Conservation (phyloP, 2,329 filamentous ascomycete genomes). For the Neonectria hederae region DNA sequence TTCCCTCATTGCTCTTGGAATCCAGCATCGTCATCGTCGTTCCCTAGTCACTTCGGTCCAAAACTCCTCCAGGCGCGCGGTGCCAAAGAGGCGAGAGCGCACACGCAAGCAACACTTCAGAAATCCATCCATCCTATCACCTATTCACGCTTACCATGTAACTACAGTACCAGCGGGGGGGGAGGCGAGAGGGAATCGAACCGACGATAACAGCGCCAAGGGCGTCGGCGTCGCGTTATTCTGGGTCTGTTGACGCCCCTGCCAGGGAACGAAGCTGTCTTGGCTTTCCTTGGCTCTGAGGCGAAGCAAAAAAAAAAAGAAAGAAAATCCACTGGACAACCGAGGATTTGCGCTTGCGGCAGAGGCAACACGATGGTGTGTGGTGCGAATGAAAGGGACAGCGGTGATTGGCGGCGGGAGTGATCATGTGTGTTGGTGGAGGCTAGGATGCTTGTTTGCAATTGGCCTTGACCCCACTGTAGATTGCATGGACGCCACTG, state of each 20-base stretch:
- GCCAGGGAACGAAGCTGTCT: conserved; percentile 6
- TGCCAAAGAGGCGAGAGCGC: background rate
- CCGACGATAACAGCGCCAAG: conserved; percentile 15
- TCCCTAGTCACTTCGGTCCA: background rate
- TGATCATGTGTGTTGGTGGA: conserved; percentile 1
- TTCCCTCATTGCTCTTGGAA: conserved; percentile 18
- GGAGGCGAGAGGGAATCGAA: background rate
- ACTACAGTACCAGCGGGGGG: no score
- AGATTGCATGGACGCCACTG: conserved; percentile 5
- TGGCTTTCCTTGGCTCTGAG: conserved; percentile 21
- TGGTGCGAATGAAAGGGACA: background rate
- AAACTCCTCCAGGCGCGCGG: background rate
- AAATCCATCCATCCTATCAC: background rate
- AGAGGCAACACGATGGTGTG: background rate
- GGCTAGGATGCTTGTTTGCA: background rate
- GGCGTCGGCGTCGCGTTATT: conserved; percentile 4
- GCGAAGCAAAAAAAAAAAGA: conserved; percentile 16
- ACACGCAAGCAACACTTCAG: background rate
- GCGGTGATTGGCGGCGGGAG: background rate
- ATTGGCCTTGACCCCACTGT: background rate
- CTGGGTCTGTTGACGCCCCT: conserved; percentile 3
- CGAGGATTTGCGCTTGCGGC: conserved; percentile 2
- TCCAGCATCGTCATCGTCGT: background rate
- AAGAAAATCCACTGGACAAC: background rate
- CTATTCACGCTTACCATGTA: no score